These are phyloP conservation scores for Neurospora tetrasperma DNA, from an alignment of 495 filamentous ascomycete species.

Conservation along the genomic window DNA sequence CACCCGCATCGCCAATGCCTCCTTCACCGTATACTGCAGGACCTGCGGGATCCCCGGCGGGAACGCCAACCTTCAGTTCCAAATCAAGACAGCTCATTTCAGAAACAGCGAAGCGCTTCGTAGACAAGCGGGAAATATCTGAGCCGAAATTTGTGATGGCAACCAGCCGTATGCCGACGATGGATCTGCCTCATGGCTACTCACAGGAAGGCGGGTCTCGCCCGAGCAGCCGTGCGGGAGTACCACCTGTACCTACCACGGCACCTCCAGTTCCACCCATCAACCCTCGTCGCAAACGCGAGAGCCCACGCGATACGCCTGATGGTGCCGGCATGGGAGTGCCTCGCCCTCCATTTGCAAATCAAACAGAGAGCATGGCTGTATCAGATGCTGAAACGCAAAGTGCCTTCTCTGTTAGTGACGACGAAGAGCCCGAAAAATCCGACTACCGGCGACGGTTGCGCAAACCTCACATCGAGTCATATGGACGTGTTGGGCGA, in stretches of 20 bases:
- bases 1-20: constrained; percentile 37
- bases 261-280: constrained; percentile 58
- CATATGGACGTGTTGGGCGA: constrained; percentile 37
- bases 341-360: constrained; percentile 14
- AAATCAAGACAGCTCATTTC: constrained; percentile 25
- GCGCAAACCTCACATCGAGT: constrained; percentile 33
- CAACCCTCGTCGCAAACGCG: constrained; percentile 55
- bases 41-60: constrained; percentile 15
- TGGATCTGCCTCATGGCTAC: constrained; percentile 41
- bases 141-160: constrained; percentile 73
- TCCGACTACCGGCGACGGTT: constrained; percentile 33
- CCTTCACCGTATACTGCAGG: constrained; percentile 18
- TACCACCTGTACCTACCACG: constrained; percentile 3
- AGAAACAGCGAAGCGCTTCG: constrained; percentile 45
- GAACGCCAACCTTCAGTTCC: constrained; percentile 17
- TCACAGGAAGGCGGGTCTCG: constrained; percentile 26
- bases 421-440: constrained; percentile 35
- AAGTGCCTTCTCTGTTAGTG: constrained; percentile 40
- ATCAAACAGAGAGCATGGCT: constrained; percentile 12
- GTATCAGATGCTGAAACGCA: constrained; percentile 29
- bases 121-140: constrained; percentile 70
- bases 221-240: constrained; percentile 21
- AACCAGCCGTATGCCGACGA: constrained; percentile 61
- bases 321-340: constrained; percentile 31
- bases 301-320: constrained; percentile 43